Evolutionary conservation across 2,329 filamentous ascomycete genomes (phyloP), one percentile per base, ranked within the genome.

Genomic region (Xylariaceae sp.): DNA sequence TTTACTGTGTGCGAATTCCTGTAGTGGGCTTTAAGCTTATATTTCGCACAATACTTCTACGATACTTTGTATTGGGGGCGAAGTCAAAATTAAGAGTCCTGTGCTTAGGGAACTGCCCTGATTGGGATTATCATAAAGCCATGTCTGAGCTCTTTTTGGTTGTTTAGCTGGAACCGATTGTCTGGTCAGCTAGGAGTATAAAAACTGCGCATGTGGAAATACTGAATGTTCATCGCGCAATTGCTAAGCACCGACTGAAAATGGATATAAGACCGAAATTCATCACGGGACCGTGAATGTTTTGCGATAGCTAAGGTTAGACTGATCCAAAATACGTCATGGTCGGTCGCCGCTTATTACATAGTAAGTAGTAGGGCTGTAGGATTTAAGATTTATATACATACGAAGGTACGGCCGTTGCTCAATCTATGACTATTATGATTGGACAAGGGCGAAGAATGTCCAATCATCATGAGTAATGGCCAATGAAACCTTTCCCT

Each of bases 381-480:
- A 50, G 50, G 45, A 44, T 43, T 50, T 47, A n/a, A n/a, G n/a
- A 46, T 33, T 50, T 27, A 45, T 26, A 50, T 45, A 29, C 32
- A 15, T 21, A 13, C 37, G 20, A 7, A 5, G 11, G 30, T 26
- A 15, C 39, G 30, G 35, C 13, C 11, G 18, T 42, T 33, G 20
- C 8, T 32, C 30, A 43, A 30, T 7, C 15, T n/a, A 18, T 21
- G 27, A 46, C 23, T 21, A 44, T 27, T 11, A 32, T 52, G 45
- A 57, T 53, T 50, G 52, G 52, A 32, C 35, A 4, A 37, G 18
- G 13, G 3, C 10, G 10, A 37, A 40, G 32, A 50, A 26, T 36
- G 18, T 23, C 18, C 30, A 15, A 27, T 21, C 9, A 16, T 18
- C 21, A 40, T 35, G 40, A 40, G 18, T 33, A 29, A 41, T 43